A percentile compares a stretch with the other conserved stretches of the same genome.
These are phyloP conservation scores for Yamadazyma membranifaciens DNA, from an alignment of 1,139 yeast genomes.

Conservation along the genomic window DNA sequence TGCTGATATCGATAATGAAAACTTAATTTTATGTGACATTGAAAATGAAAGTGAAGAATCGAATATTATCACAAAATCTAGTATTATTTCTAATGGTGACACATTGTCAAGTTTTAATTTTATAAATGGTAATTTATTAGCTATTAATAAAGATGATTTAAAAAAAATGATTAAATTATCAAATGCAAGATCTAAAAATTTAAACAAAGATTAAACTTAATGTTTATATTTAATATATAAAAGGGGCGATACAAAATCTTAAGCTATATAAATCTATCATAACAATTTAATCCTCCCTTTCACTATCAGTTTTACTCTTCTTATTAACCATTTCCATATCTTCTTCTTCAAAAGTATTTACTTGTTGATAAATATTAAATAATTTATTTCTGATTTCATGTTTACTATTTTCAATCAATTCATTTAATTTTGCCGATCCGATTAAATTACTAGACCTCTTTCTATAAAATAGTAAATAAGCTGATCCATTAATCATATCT, in stretches of 20 bases:
- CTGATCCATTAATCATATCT: slow-evolving; percentile 72
- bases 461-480: slow-evolving; percentile 83
- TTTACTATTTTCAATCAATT: slow-evolving; percentile 25
- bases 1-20: slow-evolving; percentile 11
- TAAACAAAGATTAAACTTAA: neutral
- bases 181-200: slow-evolving; percentile 22
- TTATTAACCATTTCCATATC: slow-evolving; percentile 9
- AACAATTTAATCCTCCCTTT: neutral
- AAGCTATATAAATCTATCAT: too few relatives aligned
- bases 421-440: slow-evolving; percentile 36
- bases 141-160: slow-evolving; percentile 46
- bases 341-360: slow-evolving; percentile 17
- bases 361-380: slow-evolving; percentile 17
- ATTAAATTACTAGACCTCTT: slow-evolving; percentile 40
- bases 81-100: slow-evolving; percentile 15
- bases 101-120: slow-evolving; percentile 18
- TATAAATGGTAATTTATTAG: slow-evolving; percentile 22
- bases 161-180: slow-evolving; percentile 47
- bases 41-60: slow-evolving; percentile 19
- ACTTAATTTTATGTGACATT: slow-evolving; percentile 15
- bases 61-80: slow-evolving; percentile 14
- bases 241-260: too few relatives aligned
- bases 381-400: slow-evolving; percentile 13
- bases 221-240: neutral
- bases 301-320: slow-evolving; percentile 3